Base-by-base conservation (phyloP, 345 rosid genomes). In the Gossypium australe region DNA sequence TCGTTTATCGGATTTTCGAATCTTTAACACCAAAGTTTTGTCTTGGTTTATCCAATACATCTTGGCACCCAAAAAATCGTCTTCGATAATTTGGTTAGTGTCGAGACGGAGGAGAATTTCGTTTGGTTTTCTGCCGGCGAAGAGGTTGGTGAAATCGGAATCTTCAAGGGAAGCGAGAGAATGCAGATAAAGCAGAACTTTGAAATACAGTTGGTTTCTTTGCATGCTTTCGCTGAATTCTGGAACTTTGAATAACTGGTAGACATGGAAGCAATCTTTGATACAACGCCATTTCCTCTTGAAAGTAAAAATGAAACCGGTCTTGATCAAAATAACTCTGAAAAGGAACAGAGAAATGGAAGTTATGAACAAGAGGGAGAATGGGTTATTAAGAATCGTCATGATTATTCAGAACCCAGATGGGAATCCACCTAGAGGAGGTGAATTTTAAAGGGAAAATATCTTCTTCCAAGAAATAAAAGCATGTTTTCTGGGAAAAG, bases 141-240 rank as follows among this genome's bases (percentile, higher is more conserved):
- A 81, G 70, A 94, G 93, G 57, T 94, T 93, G 66, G 93, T 89
- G 80, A 82, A 92, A 82, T 91, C 92, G 0, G 97, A 89, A 61
- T 94, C 87, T 79, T 91, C 96, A 9, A 93, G 73, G 0, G 96
- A 86, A 16, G 92, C 75, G 11, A 95, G 80, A 3, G 96, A 90
- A 75, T 85, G 84, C 16, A 95, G 78, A 83, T 91, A 91, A 34
- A 82, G 66, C 51, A 74, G 73, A 1, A 91, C 88, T 69, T 80
- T 83, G 9, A 79, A 72, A 49, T 90, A 84, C 9, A 95, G 87
- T 11, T 78, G 89, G 75, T 94, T 94, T 74, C 85, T 89, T 44
- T 89, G 97, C 75, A 78, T n/a, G 76, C 70, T 73, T 1, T 85
- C 89, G 79, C 82, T 84, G 88, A 87, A 89, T 62, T 92, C 90